A percentile compares a stretch with the other conserved stretches of the same genome.
Evolutionary conservation across 371 early-diverging fungal species (phyloP).

Genomic region (Zychaea mexicana): DNA sequence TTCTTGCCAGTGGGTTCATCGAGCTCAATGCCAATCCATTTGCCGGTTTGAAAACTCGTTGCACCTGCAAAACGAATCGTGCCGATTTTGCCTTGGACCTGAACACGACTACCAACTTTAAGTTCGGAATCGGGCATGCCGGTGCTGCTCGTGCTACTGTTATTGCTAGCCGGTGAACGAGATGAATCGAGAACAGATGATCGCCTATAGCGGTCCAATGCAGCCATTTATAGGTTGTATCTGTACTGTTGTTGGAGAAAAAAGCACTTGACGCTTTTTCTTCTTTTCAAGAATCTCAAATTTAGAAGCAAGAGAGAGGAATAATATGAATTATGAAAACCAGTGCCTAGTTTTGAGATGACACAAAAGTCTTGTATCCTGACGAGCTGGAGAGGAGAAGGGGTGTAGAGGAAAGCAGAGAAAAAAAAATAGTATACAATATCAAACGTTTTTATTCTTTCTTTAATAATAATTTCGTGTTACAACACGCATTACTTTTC

Average conservation of each 20-base stretch:
- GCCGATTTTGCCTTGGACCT: slow-evolving; percentile 67
- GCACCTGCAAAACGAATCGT: slow-evolving; percentile 72
- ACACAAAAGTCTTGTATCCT: neutral
- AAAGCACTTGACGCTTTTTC: neutral
- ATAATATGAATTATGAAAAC: neutral
- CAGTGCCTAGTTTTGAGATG: neutral
- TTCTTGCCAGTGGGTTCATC: slow-evolving; percentile 79
- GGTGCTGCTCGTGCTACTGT: slow-evolving; percentile 4
- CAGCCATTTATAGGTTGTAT: neutral
- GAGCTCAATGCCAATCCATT: slow-evolving; percentile 83
- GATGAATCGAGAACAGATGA: slow-evolving; percentile 10
- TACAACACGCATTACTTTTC: neutral
- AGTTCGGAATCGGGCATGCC: slow-evolving; percentile 11
- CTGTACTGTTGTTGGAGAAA: neutral
- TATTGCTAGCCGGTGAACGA: slow-evolving; percentile 1
- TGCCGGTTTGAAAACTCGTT: slow-evolving; percentile 74
- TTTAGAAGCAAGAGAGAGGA: neutral
- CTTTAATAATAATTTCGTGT: neutral
- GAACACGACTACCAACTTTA: slow-evolving; percentile 53
- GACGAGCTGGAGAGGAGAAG: neutral
- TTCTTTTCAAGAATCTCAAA: neutral
- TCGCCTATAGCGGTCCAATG: neutral
- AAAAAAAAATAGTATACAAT: neutral
- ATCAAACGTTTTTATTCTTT: no score
- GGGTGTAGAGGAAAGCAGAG: neutral